Conservation (phyloP, 306 rosid species). For the Abrus pulchellus region DNA sequence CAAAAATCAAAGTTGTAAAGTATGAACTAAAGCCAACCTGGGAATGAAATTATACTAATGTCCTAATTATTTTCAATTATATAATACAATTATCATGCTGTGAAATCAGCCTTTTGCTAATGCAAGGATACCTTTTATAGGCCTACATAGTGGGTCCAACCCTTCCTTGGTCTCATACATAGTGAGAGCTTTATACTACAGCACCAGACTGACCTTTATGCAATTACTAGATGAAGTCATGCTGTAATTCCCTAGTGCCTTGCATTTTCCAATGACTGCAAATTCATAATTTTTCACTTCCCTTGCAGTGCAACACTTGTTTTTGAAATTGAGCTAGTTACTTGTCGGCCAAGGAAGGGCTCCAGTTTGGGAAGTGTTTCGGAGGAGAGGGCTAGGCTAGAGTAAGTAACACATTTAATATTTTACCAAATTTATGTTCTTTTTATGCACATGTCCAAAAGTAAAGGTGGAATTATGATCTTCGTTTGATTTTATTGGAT, state of each 20-base stretch:
- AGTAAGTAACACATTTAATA: constrained; percentile 60
- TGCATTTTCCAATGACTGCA: constrained; percentile 15
- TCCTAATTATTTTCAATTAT: constrained; percentile 20
- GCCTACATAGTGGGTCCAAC: neutral
- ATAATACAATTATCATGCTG: neutral
- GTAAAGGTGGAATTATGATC: neutral
- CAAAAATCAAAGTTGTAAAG: neutral
- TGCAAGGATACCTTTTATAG: neutral
- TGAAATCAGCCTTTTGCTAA: neutral
- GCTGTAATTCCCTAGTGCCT: neutral
- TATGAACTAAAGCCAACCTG: neutral
- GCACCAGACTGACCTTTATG: neutral
- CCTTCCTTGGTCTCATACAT: no score
- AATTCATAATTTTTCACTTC: neutral
- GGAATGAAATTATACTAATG: constrained; percentile 15
- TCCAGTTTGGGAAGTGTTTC: constrained; percentile 86
- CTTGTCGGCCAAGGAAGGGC: constrained; percentile 93
- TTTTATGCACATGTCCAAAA: constrained; percentile 1
- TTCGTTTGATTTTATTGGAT: neutral
- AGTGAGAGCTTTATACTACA: neutral
- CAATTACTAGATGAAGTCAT: neutral
- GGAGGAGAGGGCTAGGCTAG: constrained; percentile 96
- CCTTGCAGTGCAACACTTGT: constrained; percentile 85
- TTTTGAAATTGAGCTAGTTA: constrained; percentile 92
- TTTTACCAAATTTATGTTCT: neutral